Percentiles rank a stretch among this genome's conserved stretches.
phyloP scores from a whole-genome alignment of 2,329 filamentous ascomycete genomes.

The Colletotrichum euphorbiae region DNA sequence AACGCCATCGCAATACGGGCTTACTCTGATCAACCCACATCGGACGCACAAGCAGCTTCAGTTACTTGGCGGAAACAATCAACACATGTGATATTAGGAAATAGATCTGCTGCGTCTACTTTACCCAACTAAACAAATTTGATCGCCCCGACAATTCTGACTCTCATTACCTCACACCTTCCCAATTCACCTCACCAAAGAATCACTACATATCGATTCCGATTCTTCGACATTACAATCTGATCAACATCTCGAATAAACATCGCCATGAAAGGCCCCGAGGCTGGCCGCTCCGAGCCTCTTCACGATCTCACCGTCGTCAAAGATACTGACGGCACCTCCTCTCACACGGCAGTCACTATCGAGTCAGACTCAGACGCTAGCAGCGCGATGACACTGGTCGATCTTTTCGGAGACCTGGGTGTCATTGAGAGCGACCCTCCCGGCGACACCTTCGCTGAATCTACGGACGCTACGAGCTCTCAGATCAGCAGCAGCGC shows the following conservation, averaged over 20 bases:
- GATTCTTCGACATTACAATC: neutral
- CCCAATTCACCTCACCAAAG: neutral
- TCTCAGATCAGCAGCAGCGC: slow-evolving; percentile 18
- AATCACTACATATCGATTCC: neutral
- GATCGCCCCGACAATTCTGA: neutral
- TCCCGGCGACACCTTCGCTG: slow-evolving; percentile 13
- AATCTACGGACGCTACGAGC: slow-evolving; percentile 20
- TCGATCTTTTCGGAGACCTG: slow-evolving; percentile 16
- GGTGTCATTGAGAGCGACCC: neutral
- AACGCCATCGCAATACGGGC: no score
- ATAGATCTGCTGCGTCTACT: neutral
- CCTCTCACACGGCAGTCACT: slow-evolving; percentile 12
- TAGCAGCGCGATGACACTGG: slow-evolving; percentile 24
- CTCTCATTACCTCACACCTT: neutral
- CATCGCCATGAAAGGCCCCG: slow-evolving; percentile 3
- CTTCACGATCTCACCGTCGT: neutral
- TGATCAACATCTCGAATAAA: neutral
- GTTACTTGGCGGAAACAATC: no score
- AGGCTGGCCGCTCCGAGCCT: neutral
- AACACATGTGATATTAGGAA: no score
- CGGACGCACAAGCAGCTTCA: no score
- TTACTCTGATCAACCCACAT: no score
- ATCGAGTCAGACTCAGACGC: slow-evolving; percentile 19
- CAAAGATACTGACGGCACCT: slow-evolving; percentile 11
- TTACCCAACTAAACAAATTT: neutral